Evolutionary conservation across 805 yeast species (phyloP), one percentile per base, ranked within the genome.

Genomic region (Sugiyamaella valdiviana): DNA sequence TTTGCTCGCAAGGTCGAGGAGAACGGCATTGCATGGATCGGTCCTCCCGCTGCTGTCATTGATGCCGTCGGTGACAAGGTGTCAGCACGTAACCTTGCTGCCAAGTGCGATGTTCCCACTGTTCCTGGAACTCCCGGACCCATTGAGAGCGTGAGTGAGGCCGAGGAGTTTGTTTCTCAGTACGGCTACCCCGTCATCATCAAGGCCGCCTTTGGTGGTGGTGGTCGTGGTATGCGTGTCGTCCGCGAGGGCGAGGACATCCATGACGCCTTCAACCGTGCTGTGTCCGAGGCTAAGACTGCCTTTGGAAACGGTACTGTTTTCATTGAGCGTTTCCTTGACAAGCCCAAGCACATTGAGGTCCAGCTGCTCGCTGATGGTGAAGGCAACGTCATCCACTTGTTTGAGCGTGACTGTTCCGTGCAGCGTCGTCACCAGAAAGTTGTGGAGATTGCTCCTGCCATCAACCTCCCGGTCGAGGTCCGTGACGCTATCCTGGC

Each of bases 181-280:
- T 77, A 91, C 68, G 99, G 99, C 26, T 90, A 68, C 71, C 99
- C 99, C 6, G 98, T 93, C 43, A 91, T 91, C 70, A 89, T 91
- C 71, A 91, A 91, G 72, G 99, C 99, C 42, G 99, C 99, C 36
- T 93, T 85, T 64, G 99, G 99, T 67, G 99, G 99, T 72, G 99
- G 99, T 76, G 99, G 99, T 65, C 82, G 98, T 72, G 99, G 99
- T 78, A 93, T 91, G 98, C 83, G 99, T 73, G 99, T 91, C 45
- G 99, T 91, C 40, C 77, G 95, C 63, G 96, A 91, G 69, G 97
- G 96, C 61, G 99, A 93, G 60, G 87, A 83, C 67, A 79, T 91
- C 51, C 83, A 66, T 41, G 97, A 91, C 66, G 97, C 98, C 35
- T 91, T 93, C 73, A 71, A 76, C 62, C 83, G 99, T 71, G 98